Evolutionary conservation across 441 rosid genomes (phyloP), one percentile per base, ranked within the genome.

Genomic region (Metrosideros polymorpha): DNA sequence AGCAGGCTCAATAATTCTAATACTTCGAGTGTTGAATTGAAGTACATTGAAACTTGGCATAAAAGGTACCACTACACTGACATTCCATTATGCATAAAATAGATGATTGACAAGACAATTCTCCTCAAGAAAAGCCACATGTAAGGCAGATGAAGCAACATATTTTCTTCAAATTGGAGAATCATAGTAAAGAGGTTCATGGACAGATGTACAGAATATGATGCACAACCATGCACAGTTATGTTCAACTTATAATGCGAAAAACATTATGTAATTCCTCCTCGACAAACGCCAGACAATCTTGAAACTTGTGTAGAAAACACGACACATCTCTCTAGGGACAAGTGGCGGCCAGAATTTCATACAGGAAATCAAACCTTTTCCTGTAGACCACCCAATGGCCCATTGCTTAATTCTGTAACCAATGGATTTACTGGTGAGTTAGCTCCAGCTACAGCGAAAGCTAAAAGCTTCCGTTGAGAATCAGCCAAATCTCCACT

Each of bases 401-500:
- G 86, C 87, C 95, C 95, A 71, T 91, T 87, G 88, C 94, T 92
- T 83, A 87, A 88, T 88, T 92, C 95, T 63, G 91, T 88, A 89
- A 89, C 84, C 89, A 89, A 85, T 29, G 93, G 86, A 89, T 85
- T 91, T 61, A 88, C 90, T 56, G 90, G 89, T 50, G 94, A 29
- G 88, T 91, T 94, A 59, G 92, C 91, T 87, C 93, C 93, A 84
- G 92, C 91, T 53, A 91, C 89, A 84, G 94, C 93, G 19, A 93
- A 86, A 86, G 94, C 90, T 85, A 94, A 83, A 12, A 92, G 88
- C 89, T 91, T 94, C 43, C 92, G 86, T 82, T 93, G 96, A 59
- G 89, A 92, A 85, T 94, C 97, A 30, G 93, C 93, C 89, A 93
- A 66, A 88, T 94, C 97, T 84, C 94, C 94, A 82, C 91, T 91